Conservation (phyloP, 2,329 filamentous ascomycete species). For the Neonectria hederae region DNA sequence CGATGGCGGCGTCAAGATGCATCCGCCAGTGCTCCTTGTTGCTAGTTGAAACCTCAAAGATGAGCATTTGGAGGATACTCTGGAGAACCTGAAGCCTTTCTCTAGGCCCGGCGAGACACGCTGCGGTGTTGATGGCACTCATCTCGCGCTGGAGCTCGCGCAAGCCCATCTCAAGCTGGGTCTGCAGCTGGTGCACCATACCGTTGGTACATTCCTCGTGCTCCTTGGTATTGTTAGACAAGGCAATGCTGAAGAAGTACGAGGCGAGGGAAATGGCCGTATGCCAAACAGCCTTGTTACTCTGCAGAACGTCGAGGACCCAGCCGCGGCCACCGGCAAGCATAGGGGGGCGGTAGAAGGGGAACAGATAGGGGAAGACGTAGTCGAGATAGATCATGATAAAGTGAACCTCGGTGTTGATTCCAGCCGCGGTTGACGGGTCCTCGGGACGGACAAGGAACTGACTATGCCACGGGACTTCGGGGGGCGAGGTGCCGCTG, state of each 20-base stretch:
- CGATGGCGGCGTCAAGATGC: constrained; percentile 60
- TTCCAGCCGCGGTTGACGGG: constrained; percentile 28
- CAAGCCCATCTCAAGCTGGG: constrained; percentile 56
- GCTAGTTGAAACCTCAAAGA: constrained; percentile 59
- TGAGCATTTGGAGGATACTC: constrained; percentile 62
- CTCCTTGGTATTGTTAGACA: constrained; percentile 46
- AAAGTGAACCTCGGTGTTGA: constrained; percentile 51
- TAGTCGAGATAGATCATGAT: constrained; percentile 70
- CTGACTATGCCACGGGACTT: constrained; percentile 47
- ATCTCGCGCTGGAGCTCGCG: constrained; percentile 56
- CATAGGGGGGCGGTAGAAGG: constrained; percentile 67
- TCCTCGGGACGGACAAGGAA: constrained; percentile 38
- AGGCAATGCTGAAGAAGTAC: constrained; percentile 64
- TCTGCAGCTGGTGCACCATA: constrained; percentile 53
- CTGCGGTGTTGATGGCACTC: constrained; percentile 46
- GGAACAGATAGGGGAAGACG: constrained; percentile 70
- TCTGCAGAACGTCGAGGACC: constrained; percentile 66
- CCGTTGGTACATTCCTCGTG: constrained; percentile 48
- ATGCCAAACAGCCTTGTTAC: constrained; percentile 67
- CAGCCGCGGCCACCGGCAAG: constrained; percentile 67
- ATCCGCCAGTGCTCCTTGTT: constrained; percentile 60
- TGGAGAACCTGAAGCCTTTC: constrained; percentile 56
- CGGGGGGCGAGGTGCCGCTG: constrained; percentile 45
- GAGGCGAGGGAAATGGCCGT: constrained; percentile 64
- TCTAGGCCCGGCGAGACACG: constrained; percentile 42